These are phyloP conservation scores for Pestalotiopsis sp. DNA, from an alignment of 2,329 filamentous ascomycete genomes.

Conservation along the genomic window DNA sequence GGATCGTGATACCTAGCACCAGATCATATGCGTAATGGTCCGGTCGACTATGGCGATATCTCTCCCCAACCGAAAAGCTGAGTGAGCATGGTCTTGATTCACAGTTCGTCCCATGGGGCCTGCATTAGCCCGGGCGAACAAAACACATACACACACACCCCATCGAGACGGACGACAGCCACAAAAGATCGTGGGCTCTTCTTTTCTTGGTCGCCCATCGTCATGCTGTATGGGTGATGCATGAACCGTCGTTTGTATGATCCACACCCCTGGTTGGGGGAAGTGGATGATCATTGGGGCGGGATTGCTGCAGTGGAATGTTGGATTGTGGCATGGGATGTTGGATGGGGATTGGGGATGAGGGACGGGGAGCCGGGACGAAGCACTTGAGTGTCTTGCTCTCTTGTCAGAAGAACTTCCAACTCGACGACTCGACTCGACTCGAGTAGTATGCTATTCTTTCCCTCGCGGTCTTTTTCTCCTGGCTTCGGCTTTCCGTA, in stretches of 20 bases:
- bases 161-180: background rate
- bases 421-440: background rate
- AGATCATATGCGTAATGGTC: no score
- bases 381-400: background rate
- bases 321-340: no score
- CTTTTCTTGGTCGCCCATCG: background rate
- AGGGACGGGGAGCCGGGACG: background rate
- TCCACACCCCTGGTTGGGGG: constrained; percentile 9
- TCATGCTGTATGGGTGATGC: background rate
- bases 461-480: background rate
- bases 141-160: background rate
- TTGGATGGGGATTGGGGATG: no score
- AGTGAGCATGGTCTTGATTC: background rate
- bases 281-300: background rate
- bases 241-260: constrained; percentile 13
- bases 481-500: background rate
- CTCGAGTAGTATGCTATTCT: background rate
- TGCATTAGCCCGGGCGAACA: background rate
- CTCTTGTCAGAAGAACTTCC: background rate
- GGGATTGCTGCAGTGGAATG: background rate
- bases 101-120: background rate
- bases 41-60: no score
- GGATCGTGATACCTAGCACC: no score
- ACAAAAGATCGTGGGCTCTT: background rate
- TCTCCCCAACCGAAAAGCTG: background rate